Evolutionary conservation across 1,284 basidiomycete species (phyloP), one percentile per base, ranked within the genome.

Genomic region (Puccinia polysora): DNA sequence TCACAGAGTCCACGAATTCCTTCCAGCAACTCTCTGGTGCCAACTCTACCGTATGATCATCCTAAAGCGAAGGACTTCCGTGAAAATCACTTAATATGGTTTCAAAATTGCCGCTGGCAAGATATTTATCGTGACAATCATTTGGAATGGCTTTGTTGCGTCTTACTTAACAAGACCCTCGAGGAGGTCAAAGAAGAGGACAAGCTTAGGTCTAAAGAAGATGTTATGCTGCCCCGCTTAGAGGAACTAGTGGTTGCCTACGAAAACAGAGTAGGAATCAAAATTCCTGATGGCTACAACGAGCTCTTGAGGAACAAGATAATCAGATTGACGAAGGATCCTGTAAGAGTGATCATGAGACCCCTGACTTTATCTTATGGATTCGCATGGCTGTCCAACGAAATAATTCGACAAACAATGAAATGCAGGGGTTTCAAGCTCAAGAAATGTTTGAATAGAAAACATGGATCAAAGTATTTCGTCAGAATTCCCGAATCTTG

Each of bases 291-390:
- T 38, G 38, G 67, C 15, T 75, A 70, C 34, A 65, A 65, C 52
- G 53, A 50, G 25, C 32, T 49, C 20, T 32, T 69, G 30, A 38
- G 64, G 5, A 74, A 75, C 5, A 53, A 73, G 38, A 75, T 76
- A 72, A 80, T 80, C 77, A 68, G 78, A 18, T 72, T 80, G 7
- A 78, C 78, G 18, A 75, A 79, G 60, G 79, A 80, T 50, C 77
- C 77, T 10, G 77, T 79, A 23, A 74, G 76, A 18, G 76, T 76
- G 20, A 32, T 63, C 8, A 52, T 58, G 12, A 73, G 77, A 1
- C 78, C 78, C 5, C 62, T 79, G 28, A 49, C 55, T 73, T 38
- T 73, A 73, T 43, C 49, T 63, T n/a, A 18, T 65, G 15, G 43
- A 6, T 18, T 71, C 2, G 58, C 68, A 1, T 71, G 50, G 32